phyloP scores from a whole-genome alignment of 1,139 yeast species.

The Pichiaceae sp. region DNA sequence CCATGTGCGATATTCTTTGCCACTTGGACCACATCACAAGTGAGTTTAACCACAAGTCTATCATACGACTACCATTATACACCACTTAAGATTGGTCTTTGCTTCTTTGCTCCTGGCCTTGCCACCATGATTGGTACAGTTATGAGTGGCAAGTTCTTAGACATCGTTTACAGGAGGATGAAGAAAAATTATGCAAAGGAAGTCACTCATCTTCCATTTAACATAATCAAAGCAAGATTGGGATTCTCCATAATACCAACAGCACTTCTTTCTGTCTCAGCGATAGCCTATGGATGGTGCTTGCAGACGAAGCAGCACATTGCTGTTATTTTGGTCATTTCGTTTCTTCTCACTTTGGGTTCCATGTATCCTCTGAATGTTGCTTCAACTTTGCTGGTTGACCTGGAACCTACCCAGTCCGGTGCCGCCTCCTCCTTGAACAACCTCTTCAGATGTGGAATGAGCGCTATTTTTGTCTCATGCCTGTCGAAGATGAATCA shows the following conservation, averaged over 20 bases:
- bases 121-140: conserved; percentile 50
- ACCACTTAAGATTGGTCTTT: conserved; percentile 51
- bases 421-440: conserved; percentile 57
- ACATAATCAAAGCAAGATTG: conserved; percentile 41
- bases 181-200: conserved; percentile 17
- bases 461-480: conserved; percentile 57
- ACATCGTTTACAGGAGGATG: conserved; percentile 32
- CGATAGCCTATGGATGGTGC: conserved; percentile 66
- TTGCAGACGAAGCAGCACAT: conserved; percentile 38
- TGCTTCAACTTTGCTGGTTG: conserved; percentile 50
- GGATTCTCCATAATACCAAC: conserved; percentile 30
- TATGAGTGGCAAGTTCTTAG: conserved; percentile 37
- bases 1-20: conserved; percentile 59
- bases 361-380: conserved; percentile 43
- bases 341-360: conserved; percentile 46
- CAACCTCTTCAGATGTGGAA: conserved; percentile 51
- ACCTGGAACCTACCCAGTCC: conserved; percentile 48
- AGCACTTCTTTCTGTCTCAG: conserved; percentile 28
- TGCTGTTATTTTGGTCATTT: conserved; percentile 47
- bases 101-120: conserved; percentile 53
- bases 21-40: conserved; percentile 61
- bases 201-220: conserved; percentile 21
- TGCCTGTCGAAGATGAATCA: conserved; percentile 48
- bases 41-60: conserved; percentile 52
- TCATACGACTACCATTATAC: conserved; percentile 38